A percentile compares a stretch with the other conserved stretches of the same genome.
phyloP scores from a whole-genome alignment of 2,329 filamentous ascomycete species.

The Didymella lethalis region DNA sequence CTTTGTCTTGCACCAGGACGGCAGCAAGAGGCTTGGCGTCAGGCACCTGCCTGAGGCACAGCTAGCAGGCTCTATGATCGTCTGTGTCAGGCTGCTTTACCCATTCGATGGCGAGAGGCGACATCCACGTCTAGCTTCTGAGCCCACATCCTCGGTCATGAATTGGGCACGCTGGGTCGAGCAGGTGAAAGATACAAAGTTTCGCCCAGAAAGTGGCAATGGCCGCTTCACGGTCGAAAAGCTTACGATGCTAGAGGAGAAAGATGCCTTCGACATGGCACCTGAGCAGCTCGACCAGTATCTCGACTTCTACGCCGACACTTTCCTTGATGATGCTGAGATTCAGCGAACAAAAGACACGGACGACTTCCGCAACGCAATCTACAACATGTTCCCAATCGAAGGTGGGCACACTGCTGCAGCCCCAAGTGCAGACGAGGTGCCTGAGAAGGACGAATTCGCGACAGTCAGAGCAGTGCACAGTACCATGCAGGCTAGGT shows the following conservation, averaged over 20 bases:
- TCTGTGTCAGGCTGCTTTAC: slow-evolving; percentile 80
- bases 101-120: slow-evolving; percentile 71
- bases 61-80: slow-evolving; percentile 73
- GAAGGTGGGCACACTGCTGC: slow-evolving; percentile 10
- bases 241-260: slow-evolving; percentile 64
- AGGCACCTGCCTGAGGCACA: slow-evolving; percentile 71
- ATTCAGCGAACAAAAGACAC: slow-evolving; percentile 45
- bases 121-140: slow-evolving; percentile 59
- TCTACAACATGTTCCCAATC: slow-evolving; percentile 56
- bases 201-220: slow-evolving; percentile 11
- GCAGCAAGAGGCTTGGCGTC: slow-evolving; percentile 31
- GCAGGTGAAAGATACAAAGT: slow-evolving; percentile 22
- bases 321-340: slow-evolving; percentile 62
- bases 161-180: slow-evolving; percentile 76
- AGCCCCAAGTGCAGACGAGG: slow-evolving; percentile 1
- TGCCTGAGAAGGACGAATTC: slow-evolving; percentile 37
- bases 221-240: slow-evolving; percentile 49
- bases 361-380: slow-evolving; percentile 51
- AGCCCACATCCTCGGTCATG: slow-evolving; percentile 67
- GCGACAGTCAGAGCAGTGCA: slow-evolving; percentile 56
- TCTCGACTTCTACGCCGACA: slow-evolving; percentile 77
- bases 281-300: slow-evolving; percentile 73
- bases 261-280: slow-evolving; percentile 69
- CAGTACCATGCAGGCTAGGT: slow-evolving; percentile 50
- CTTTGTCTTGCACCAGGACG: slow-evolving; percentile 64